Conservation (phyloP, 2,329 filamentous ascomycete species). For the Exophiala spinifera region DNA sequence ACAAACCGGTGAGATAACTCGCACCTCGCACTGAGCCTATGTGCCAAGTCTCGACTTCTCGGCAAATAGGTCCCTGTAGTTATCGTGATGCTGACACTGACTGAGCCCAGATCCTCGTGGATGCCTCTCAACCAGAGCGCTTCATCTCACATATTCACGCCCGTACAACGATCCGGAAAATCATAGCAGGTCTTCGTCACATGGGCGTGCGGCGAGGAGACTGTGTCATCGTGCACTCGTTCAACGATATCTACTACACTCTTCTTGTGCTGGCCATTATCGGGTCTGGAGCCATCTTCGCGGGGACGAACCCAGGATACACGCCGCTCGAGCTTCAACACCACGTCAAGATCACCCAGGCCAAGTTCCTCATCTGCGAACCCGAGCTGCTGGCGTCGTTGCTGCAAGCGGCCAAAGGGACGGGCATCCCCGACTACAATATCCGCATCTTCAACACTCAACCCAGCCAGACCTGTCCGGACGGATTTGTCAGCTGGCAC, state of each 20-base stretch:
- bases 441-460: slow-evolving; percentile 13
- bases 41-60: no score
- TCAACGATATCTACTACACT: slow-evolving; percentile 48
- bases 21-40: no score
- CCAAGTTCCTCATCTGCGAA: slow-evolving; percentile 46
- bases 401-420: slow-evolving; percentile 6
- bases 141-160: slow-evolving; percentile 15
- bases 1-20: slow-evolving; percentile 43
- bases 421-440: slow-evolving; percentile 1
- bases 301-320: slow-evolving; percentile 51
- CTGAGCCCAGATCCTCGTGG: slow-evolving; percentile 43
- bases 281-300: slow-evolving; percentile 48
- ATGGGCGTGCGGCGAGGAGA: slow-evolving; percentile 43
- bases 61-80: no score
- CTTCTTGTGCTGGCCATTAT: slow-evolving; percentile 41
- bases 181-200: slow-evolving; percentile 49
- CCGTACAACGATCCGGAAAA: slow-evolving; percentile 40
- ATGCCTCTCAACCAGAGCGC: slow-evolving; percentile 43
- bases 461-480: slow-evolving; percentile 2
- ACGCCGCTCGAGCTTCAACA: slow-evolving; percentile 49
- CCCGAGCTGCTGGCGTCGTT: slow-evolving; percentile 28
- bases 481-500: slow-evolving; percentile 5
- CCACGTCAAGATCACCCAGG: slow-evolving; percentile 42
- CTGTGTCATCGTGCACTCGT: slow-evolving; percentile 55
- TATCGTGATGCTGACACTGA: not conserved